These are phyloP conservation scores for Imleria badia DNA, from an alignment of 768 basidiomycete genomes.

Conservation along the genomic window DNA sequence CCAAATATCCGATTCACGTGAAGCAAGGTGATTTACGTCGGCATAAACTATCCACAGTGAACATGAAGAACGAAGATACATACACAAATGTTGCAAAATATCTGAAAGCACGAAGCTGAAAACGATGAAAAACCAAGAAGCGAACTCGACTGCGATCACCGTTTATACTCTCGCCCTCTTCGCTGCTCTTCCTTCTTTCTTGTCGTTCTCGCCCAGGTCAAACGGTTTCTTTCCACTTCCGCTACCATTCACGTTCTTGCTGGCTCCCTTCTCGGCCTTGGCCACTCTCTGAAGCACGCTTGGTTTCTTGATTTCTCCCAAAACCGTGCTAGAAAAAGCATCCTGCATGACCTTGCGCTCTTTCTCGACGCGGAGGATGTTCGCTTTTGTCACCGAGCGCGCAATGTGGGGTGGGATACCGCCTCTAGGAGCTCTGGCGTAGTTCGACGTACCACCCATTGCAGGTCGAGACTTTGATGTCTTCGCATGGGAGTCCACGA, in stretches of 20 bases:
- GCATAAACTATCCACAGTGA: neutral
- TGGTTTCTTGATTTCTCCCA: constrained; percentile 18
- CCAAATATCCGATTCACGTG: neutral
- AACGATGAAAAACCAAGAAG: neutral
- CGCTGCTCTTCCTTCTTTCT: constrained; percentile 43
- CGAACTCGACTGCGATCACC: neutral
- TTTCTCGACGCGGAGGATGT: constrained; percentile 24
- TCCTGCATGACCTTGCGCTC: constrained; percentile 23
- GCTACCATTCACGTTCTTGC: neutral
- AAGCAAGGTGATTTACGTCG: neutral
- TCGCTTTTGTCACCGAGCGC: constrained; percentile 30
- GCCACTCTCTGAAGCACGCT: constrained; percentile 24
- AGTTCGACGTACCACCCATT: neutral
- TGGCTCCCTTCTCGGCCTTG: neutral
- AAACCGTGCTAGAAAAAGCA: constrained; percentile 2
- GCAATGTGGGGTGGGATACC: constrained; percentile 33
- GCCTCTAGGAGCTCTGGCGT: constrained; percentile 26
- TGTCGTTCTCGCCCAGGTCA: constrained; percentile 78
- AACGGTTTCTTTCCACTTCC: constrained; percentile 33
- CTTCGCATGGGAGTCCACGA: neutral
- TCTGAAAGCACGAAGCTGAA: constrained; percentile 11
- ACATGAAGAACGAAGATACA: constrained; percentile 16
- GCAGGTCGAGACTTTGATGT: constrained; percentile 2
- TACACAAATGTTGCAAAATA: neutral
- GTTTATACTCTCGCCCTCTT: constrained; percentile 17